Evolutionary conservation across 163 green algal genomes (phyloP).

Genomic region (Volvox carteri): DNA sequence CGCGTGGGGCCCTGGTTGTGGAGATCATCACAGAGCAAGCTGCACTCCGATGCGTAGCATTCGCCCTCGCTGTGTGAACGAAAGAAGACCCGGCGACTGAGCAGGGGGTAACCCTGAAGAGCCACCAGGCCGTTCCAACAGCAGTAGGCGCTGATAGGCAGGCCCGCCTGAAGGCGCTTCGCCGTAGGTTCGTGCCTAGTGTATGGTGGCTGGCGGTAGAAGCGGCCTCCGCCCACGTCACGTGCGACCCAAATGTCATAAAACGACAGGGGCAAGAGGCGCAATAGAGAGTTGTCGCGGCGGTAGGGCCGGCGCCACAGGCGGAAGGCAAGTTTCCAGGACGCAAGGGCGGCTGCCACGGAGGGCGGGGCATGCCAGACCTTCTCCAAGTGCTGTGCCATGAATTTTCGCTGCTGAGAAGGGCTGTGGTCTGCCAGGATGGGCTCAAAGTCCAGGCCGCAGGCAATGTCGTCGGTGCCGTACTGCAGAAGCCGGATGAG

Average conservation of each 20-base stretch:
- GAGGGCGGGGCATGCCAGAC: neutral
- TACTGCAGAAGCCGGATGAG: slow-evolving; percentile 73
- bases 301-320: slow-evolving; percentile 51
- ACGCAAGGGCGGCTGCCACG: neutral
- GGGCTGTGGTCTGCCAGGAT: slow-evolving; percentile 20
- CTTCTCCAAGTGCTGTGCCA: slow-evolving; percentile 17
- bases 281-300: slow-evolving; percentile 15
- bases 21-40: slow-evolving; percentile 80
- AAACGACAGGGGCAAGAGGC: slow-evolving; percentile 48
- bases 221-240: slow-evolving; percentile 54
- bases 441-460: slow-evolving; percentile 78
- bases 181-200: slow-evolving; percentile 50
- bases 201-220: slow-evolving; percentile 63
- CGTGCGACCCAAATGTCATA: slow-evolving; percentile 79
- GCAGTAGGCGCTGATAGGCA: slow-evolving; percentile 73
- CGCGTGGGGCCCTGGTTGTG: slow-evolving; percentile 51
- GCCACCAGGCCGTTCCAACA: slow-evolving; percentile 83
- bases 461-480: slow-evolving; percentile 69
- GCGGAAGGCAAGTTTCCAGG: neutral
- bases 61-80: slow-evolving; percentile 66
- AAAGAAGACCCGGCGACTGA: slow-evolving; percentile 45
- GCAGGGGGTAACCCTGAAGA: slow-evolving; percentile 68
- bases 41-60: slow-evolving; percentile 76
- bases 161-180: slow-evolving; percentile 58
- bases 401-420: neutral